A percentile compares a stretch with the other conserved stretches of the same genome.
Evolutionary conservation across 257 asterid species (phyloP).

Genomic region (Plantago major): DNA sequence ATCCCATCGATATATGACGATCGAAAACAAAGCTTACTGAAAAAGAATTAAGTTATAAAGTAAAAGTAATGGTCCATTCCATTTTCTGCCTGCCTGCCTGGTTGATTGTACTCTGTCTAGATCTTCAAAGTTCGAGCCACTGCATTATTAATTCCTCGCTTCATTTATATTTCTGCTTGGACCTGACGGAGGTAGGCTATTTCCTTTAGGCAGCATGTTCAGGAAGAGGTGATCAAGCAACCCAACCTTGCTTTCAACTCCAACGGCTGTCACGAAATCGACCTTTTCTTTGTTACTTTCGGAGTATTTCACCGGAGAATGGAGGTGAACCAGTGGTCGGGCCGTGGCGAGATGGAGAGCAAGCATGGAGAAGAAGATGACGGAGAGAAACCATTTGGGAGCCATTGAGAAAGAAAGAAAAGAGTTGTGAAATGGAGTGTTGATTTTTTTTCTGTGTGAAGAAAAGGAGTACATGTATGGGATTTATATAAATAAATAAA

Average conservation of each 20-base stretch:
- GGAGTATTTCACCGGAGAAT: not conserved
- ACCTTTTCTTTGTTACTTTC: not conserved
- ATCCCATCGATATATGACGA: no score
- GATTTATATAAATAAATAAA: not conserved
- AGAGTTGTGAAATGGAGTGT: not conserved
- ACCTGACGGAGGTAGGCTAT: slow-evolving; percentile 27
- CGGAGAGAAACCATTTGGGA: not conserved
- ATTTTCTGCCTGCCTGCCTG: not conserved
- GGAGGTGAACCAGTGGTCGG: slow-evolving; percentile 6
- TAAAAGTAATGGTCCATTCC: not conserved
- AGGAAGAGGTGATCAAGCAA: slow-evolving; percentile 11
- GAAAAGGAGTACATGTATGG: not conserved
- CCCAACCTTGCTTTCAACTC: slow-evolving; percentile 1
- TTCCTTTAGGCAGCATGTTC: slow-evolving; percentile 40
- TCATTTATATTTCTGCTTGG: slow-evolving; percentile 20
- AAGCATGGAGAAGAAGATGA: slow-evolving; percentile 15
- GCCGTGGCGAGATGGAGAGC: slow-evolving; percentile 1
- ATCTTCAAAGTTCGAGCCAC: slow-evolving; percentile 17
- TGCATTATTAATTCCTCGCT: slow-evolving; percentile 26
- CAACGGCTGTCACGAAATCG: not conserved
- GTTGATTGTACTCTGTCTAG: not conserved
- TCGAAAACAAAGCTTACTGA: not conserved
- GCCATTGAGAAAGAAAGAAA: not conserved
- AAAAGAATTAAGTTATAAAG: not conserved
- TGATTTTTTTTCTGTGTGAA: not conserved